Evolutionary conservation across 108 stramenopile genomes (phyloP), one percentile per base, ranked within the genome.

Genomic region (Cyclotella baltica): DNA sequence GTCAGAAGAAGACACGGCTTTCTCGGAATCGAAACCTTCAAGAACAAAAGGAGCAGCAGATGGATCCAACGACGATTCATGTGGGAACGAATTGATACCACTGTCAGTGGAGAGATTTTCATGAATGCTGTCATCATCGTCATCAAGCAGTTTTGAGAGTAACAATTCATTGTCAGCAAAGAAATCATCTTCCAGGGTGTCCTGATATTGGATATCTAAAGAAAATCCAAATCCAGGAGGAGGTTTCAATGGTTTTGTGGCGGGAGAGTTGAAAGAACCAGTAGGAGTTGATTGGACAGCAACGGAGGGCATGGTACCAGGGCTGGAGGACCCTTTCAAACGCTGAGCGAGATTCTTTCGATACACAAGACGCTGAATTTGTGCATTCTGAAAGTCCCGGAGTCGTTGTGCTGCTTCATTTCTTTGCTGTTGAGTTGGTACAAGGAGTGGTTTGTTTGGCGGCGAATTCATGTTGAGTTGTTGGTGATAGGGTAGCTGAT

Each of bases 351-450:
- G 64, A 57, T 80, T 80, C 59, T 63, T 84, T 46, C 76, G 74
- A 53, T 53, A 36, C 51, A 84, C 48, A 8, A 82, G 50, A 11
- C 77, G 66, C 40, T 74, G 78, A 55, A 83, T 75, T 66, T 85
- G 84, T 5, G 74, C 79, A 34, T 67, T 71, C 62, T 85, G 84
- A 59, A 81, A 85, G 27, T 85, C 84, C 9, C 84, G 67, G 22
- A 85, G 71, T 62, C 67, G 67, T 33, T 77, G 62, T 18, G 79
- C 80, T 15, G 84, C 79, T 46, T 80, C 75, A 48, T 77, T 71
- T 52, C 84, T 81, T 76, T 85, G 80, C 37, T 70, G 70, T 36
- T 70, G 53, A 6, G 84, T 85, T 13, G 84, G 84, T 19, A 85
- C 80, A 16, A 70, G 71, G 2, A 82, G 50, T 46, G 67, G 28